Conservation (phyloP, 192 early-diverging fungal genomes). For the Podila minutissima region DNA sequence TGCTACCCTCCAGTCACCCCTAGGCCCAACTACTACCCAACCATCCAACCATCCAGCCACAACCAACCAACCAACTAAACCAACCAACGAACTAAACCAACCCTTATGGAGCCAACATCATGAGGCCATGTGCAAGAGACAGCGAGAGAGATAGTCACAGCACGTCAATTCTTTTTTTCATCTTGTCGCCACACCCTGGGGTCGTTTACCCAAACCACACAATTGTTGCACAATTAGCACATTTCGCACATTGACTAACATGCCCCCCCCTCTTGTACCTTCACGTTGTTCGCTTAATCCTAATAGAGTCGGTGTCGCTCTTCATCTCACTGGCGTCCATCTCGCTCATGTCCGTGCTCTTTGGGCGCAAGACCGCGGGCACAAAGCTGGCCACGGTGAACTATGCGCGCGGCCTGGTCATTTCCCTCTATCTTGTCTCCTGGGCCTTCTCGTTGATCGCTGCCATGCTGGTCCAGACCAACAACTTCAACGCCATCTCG, state of each 20-base stretch:
- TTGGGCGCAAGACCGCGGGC: slow-evolving; percentile 47
- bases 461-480: slow-evolving; percentile 47
- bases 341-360: slow-evolving; percentile 38
- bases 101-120: no score
- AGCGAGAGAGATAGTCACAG: no score
- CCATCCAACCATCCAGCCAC: no score
- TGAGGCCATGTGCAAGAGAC: no score
- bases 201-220: no score
- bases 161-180: neutral
- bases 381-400: slow-evolving; percentile 39
- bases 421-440: slow-evolving; percentile 51
- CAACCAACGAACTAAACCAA: no score
- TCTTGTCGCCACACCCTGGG: neutral
- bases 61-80: no score
- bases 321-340: slow-evolving; percentile 42
- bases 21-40: no score
- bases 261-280: neutral
- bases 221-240: neutral
- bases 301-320: slow-evolving; percentile 25
- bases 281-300: neutral
- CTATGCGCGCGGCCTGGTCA: slow-evolving; percentile 57
- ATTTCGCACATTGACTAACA: neutral
- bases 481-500: slow-evolving; percentile 31
- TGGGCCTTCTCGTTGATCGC: slow-evolving; percentile 57
- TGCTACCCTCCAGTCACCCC: no score